Base-by-base conservation (phyloP, 1,284 basidiomycete species). In the Puccinia coronata region DNA sequence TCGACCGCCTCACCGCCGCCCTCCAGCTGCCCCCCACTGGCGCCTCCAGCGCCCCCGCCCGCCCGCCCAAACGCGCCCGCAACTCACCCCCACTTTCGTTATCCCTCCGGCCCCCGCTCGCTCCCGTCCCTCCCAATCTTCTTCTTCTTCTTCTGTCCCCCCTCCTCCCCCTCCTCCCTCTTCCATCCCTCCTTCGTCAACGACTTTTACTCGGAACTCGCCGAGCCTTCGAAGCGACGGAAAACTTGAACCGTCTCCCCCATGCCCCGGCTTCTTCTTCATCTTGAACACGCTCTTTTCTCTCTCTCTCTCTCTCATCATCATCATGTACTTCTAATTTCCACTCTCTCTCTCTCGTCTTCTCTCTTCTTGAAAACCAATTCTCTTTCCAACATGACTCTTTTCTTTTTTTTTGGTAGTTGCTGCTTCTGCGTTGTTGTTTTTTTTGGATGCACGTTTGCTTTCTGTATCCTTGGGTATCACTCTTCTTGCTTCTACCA, bases 181-280 rank as follows among this genome's bases (percentile, higher is more conserved):
- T 63, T 63, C n/a, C 61, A 63, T 63, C 61, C 61, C 9, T 63
- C 61, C 18, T 63, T 63, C 12, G 36, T 41, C n/a, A 63, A 63
- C n/a, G 61, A 63, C 61, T 63, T 63, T 41, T 63, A 63, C 41
- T 63, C 61, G 5, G 61, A 63, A 39, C 34, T 39, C 2, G 1
- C 34, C 16, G 12, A 39, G 36, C 61, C 61, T 63, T 63, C 34
- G 61, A 63, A 63, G 41, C 36, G 41, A 41, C 61, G 61, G 6
- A 63, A 63, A 63, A 63, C 34, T 41, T 63, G 61, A 63, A 53
- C 6, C 1, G 16, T 4, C 28, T 59, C 16, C 16, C 34, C 51
- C 14, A 53, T 57, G n/a, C n/a, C n/a, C n/a, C n/a, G n/a, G n/a
- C 55, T 57, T 31, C 28, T 31, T 31, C 23, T 28, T 57, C 55